Evolutionary conservation across 2,329 filamentous ascomycete genomes (phyloP).

Genomic region (Lecanoromycetidae sp.): DNA sequence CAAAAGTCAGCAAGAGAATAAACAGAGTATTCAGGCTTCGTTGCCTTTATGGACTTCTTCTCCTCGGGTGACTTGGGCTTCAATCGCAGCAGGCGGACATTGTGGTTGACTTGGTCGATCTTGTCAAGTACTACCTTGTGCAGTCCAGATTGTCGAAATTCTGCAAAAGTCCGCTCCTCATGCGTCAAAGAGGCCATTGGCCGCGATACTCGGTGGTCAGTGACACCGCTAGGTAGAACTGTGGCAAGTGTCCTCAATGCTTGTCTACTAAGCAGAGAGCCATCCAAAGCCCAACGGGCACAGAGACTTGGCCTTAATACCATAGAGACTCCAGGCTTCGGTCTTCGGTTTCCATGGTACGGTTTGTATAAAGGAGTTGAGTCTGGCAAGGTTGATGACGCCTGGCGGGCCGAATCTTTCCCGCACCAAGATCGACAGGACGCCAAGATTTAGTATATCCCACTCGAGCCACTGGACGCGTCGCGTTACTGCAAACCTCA

Average conservation of each 20-base stretch:
- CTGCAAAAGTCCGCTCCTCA: conserved; percentile 58
- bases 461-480: conserved; percentile 4
- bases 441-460: neutral
- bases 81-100: conserved; percentile 57
- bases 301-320: neutral
- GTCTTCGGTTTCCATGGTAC: neutral
- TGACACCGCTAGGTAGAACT: neutral
- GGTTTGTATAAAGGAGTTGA: neutral
- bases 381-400: neutral
- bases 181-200: conserved; percentile 36
- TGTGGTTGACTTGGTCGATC: conserved; percentile 54
- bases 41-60: conserved; percentile 11
- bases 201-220: neutral
- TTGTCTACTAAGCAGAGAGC: neutral
- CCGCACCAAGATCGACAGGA: too few species aligned
- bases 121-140: conserved; percentile 49
- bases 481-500: too few species aligned
- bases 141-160: conserved; percentile 57
- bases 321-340: neutral
- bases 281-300: neutral
- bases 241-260: neutral
- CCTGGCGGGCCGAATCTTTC: conserved; percentile 5
- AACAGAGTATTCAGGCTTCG: conserved; percentile 1
- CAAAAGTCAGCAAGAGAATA: conserved; percentile 1
- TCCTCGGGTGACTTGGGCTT: conserved; percentile 35